These are phyloP conservation scores for Lotus japonicus DNA, from an alignment of 306 rosid species.

Conservation along the genomic window DNA sequence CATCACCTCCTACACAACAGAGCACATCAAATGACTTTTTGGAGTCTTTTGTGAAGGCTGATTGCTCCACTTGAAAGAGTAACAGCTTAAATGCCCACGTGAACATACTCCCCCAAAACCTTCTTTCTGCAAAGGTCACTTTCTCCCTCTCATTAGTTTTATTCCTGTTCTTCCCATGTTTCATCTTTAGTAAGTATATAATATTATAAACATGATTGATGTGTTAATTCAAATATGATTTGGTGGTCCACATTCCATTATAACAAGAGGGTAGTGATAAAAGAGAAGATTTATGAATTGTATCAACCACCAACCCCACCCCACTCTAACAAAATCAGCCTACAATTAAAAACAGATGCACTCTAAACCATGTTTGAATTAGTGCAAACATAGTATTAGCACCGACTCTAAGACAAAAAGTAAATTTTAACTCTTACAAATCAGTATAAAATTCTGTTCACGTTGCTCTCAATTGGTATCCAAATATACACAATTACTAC, in stretches of 20 bases:
- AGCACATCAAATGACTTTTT: not conserved
- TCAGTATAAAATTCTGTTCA: too few species aligned
- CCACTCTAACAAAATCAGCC: not conserved
- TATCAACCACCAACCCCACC: conserved; percentile 28
- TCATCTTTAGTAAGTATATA: not conserved
- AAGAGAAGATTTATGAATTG: conserved; percentile 22
- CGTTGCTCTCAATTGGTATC: too few species aligned
- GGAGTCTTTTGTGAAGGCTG: conserved; percentile 3
- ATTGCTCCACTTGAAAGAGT: not conserved
- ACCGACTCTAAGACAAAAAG: too few species aligned
- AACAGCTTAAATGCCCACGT: conserved; percentile 27
- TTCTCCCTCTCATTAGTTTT: not conserved
- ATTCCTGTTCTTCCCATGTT: not conserved
- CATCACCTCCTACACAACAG: not conserved
- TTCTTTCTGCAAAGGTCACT: not conserved
- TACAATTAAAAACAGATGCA: too few species aligned
- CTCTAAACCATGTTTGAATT: too few species aligned
- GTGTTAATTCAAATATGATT: not conserved
- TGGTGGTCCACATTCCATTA: conserved; percentile 8
- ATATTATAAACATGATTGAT: not conserved
- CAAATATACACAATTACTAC: not conserved
- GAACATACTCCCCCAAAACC: conserved; percentile 9
- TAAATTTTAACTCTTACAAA: too few species aligned
- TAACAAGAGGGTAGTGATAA: not conserved
- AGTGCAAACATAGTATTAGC: too few species aligned